Conservation (phyloP, 176 grass and related monocot genomes). For the Microstegium vimineum region DNA sequence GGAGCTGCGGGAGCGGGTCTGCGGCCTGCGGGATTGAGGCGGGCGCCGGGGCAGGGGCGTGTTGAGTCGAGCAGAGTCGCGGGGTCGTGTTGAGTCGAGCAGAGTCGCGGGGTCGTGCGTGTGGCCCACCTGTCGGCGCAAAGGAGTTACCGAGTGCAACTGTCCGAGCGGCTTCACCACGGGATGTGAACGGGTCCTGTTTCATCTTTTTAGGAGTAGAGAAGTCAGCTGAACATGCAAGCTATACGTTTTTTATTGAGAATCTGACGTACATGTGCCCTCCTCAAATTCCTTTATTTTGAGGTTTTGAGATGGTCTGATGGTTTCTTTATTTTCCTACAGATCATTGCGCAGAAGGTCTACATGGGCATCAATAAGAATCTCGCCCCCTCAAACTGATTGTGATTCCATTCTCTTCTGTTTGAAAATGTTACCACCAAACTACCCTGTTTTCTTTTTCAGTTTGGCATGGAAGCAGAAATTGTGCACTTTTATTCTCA, state of each 20-base stretch:
- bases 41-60: no score
- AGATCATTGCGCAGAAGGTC: background rate
- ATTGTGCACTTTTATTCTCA: background rate
- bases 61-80: no score
- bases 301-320: background rate
- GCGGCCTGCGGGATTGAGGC: no score
- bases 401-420: background rate
- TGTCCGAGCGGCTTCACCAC: no score
- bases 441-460: background rate
- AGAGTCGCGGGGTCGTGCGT: no score
- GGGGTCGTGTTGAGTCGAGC: no score
- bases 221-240: background rate
- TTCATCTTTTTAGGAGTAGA: no score
- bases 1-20: no score
- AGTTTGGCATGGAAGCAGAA: background rate
- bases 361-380: constrained; percentile 26
- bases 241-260: background rate
- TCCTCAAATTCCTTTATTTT: background rate
- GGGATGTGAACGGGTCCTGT: no score
- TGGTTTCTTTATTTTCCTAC: background rate
- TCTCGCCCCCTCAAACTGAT: background rate
- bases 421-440: background rate
- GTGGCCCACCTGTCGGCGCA: no score
- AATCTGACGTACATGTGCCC: background rate
- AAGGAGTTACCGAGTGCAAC: no score